Conservation (phyloP, 148 eudicot species). For the Amaranthus cruentus region DNA sequence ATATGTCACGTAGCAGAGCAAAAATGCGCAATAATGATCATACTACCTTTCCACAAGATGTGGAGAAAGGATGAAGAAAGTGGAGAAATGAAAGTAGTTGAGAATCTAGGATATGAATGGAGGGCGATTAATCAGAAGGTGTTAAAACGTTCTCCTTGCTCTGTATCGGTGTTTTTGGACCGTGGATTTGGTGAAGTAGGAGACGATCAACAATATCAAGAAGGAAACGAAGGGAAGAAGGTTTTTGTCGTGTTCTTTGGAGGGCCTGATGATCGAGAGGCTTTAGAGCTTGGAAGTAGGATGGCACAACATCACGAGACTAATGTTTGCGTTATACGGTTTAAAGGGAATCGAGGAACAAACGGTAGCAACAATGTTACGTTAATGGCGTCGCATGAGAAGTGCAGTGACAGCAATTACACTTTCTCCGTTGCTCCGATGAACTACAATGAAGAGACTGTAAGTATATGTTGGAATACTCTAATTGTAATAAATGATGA, state of each 20-base stretch:
- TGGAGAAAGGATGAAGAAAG: conserved; percentile 32
- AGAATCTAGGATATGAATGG: conserved; percentile 49
- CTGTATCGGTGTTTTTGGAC: conserved; percentile 60
- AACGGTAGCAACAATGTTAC: conserved; percentile 5
- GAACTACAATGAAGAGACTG: conserved; percentile 28
- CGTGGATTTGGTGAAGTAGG: conserved; percentile 54
- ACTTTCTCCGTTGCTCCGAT: conserved; percentile 33
- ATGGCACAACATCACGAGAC: conserved; percentile 54
- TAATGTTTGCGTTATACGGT: conserved; percentile 36
- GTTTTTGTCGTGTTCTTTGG: conserved; percentile 56
- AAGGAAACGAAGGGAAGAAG: background rate
- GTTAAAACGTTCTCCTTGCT: conserved; percentile 53
- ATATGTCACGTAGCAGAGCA: conserved; percentile 50
- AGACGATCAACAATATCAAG: background rate
- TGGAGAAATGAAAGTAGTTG: conserved; percentile 43
- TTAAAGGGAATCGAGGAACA: background rate
- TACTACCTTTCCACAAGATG: conserved; percentile 64
- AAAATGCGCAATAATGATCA: conserved; percentile 45
- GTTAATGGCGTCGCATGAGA: conserved; percentile 32
- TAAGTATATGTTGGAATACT: background rate
- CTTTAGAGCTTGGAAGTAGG: conserved; percentile 40
- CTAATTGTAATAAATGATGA: too few relatives aligned
- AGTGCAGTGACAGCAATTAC: conserved; percentile 30
- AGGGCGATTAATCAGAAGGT: conserved; percentile 48
- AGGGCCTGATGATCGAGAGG: conserved; percentile 61